Evolutionary conservation across 2,329 filamentous ascomycete species (phyloP).

Genomic region (Cladosporium cucumerinum): DNA sequence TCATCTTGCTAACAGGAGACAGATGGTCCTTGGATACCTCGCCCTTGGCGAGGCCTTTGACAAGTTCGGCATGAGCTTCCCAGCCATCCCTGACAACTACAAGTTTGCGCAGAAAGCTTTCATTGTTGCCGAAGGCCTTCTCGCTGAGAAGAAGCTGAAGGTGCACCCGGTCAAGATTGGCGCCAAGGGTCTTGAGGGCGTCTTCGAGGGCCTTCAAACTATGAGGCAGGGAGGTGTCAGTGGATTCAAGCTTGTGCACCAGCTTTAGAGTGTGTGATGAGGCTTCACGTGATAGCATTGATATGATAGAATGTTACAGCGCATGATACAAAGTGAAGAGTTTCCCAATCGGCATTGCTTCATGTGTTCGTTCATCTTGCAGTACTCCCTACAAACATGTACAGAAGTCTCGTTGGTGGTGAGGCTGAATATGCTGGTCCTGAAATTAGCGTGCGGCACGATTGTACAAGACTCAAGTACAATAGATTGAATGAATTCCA

Average conservation of each 20-base stretch:
- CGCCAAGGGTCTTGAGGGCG: constrained; percentile 42
- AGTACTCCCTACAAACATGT: background rate
- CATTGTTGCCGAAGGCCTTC: constrained; percentile 37
- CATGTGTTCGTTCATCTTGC: too few species aligned
- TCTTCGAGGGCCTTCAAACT: constrained; percentile 44
- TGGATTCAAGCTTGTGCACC: constrained; percentile 50
- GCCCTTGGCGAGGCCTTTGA: constrained; percentile 40
- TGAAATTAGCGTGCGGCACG: too few species aligned
- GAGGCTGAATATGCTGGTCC: background rate
- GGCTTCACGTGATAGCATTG: background rate
- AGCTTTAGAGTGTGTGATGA: background rate
- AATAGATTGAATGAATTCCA: background rate
- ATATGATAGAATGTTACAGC: background rate
- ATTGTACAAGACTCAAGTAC: background rate
- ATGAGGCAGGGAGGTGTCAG: constrained; percentile 46
- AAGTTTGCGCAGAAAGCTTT: constrained; percentile 43
- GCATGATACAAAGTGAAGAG: background rate
- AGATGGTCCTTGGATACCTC: constrained; percentile 42
- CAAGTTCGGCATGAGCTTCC: constrained; percentile 30
- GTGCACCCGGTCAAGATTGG: constrained; percentile 44
- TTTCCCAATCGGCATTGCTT: background rate
- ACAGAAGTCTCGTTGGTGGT: background rate
- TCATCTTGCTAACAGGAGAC: background rate
- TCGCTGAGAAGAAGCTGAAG: constrained; percentile 26
- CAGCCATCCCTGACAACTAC: constrained; percentile 38